Conservation (phyloP, 1,284 basidiomycete species). For the Phaffia rhodozyma region DNA sequence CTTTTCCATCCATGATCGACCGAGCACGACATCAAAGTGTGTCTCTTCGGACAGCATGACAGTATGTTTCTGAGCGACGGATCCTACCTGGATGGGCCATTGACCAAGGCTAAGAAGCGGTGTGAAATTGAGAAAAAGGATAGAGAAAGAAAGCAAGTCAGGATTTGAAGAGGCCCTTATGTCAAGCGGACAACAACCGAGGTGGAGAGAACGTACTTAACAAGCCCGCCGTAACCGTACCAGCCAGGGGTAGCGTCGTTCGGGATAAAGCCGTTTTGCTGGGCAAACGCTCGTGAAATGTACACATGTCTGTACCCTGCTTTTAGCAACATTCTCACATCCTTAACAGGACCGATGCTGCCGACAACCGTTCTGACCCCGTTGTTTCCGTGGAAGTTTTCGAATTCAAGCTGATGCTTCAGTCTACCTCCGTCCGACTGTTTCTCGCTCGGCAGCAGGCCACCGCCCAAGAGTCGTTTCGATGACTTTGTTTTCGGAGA, state of each 20-base stretch:
- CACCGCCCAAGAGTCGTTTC: neutral
- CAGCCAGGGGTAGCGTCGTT: slow-evolving; percentile 32
- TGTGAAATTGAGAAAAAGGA: slow-evolving; percentile 14
- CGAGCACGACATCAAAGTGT: slow-evolving; percentile 89
- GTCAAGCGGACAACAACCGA: neutral
- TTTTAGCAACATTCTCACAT: slow-evolving; percentile 37
- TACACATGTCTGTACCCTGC: slow-evolving; percentile 89
- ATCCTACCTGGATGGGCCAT: slow-evolving; percentile 24
- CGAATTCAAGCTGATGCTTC: slow-evolving; percentile 60
- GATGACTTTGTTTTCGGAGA: neutral
- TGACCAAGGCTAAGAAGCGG: slow-evolving; percentile 42
- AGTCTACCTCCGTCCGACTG: slow-evolving; percentile 3
- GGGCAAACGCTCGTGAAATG: slow-evolving; percentile 84
- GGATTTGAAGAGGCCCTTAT: too few relatives aligned
- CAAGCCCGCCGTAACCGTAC: slow-evolving; percentile 37
- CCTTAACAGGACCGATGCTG: slow-evolving; percentile 74
- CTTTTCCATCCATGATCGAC: slow-evolving; percentile 85
- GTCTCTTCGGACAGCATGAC: slow-evolving; percentile 74
- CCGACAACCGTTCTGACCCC: slow-evolving; percentile 89
- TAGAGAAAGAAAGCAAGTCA: neutral
- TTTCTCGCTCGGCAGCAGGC: slow-evolving; percentile 1
- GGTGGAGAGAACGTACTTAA: slow-evolving; percentile 41
- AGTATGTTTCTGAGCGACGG: slow-evolving; percentile 35
- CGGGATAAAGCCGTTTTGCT: slow-evolving; percentile 79
- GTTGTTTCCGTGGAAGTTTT: slow-evolving; percentile 75